These are phyloP conservation scores for Hypoxylon fuscum DNA, from an alignment of 495 filamentous ascomycete genomes.

Conservation along the genomic window DNA sequence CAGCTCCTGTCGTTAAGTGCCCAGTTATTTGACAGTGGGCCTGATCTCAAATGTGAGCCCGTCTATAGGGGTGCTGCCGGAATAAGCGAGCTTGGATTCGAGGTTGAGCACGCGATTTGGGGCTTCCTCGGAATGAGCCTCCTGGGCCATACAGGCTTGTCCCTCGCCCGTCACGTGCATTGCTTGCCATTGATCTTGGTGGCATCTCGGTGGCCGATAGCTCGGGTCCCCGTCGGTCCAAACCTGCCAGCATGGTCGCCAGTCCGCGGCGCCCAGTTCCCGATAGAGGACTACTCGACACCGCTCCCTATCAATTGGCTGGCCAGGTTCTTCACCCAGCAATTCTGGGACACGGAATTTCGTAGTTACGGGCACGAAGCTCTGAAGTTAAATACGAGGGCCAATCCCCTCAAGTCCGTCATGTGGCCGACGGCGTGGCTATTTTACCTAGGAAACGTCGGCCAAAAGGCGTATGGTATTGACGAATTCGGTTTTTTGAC, in stretches of 20 bases:
- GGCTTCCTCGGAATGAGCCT: background rate
- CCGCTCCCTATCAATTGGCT: conserved; percentile 30
- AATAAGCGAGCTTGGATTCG: conserved; percentile 32
- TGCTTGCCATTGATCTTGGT: background rate
- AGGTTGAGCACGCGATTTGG: conserved; percentile 37
- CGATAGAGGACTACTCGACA: conserved; percentile 2
- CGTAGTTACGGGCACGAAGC: conserved; percentile 15
- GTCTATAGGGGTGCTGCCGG: conserved; percentile 12
- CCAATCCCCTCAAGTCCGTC: background rate
- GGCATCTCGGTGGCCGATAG: background rate
- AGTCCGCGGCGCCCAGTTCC: background rate
- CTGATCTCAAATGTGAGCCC: conserved; percentile 14
- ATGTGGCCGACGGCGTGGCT: background rate
- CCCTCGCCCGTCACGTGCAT: background rate
- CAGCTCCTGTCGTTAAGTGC: background rate
- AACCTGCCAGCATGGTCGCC: background rate
- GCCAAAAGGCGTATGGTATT: background rate
- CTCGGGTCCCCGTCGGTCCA: background rate
- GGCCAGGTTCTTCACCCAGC: conserved; percentile 36
- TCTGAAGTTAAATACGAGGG: conserved; percentile 17
- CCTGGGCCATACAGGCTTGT: background rate
- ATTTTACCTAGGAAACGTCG: background rate
- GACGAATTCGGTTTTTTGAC: background rate
- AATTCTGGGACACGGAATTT: conserved; percentile 38
- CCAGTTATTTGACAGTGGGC: conserved; percentile 7